These are phyloP conservation scores for Gossypium davidsonii DNA, from an alignment of 441 rosid genomes.

Conservation along the genomic window DNA sequence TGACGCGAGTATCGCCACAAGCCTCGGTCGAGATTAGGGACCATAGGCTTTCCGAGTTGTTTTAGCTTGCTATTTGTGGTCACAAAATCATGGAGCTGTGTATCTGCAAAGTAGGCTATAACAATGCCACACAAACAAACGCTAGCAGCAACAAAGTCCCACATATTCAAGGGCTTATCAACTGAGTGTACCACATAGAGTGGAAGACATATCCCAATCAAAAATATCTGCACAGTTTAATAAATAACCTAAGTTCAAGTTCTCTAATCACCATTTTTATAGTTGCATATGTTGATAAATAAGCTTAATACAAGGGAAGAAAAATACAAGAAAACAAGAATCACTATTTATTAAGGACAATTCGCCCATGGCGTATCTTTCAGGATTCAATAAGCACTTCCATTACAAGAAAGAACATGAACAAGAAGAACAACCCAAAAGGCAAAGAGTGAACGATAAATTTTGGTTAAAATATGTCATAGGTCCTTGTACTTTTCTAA, in stretches of 20 bases:
- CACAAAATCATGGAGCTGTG: conserved; percentile 72
- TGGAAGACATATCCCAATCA: conserved; percentile 77
- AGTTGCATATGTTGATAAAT: background rate
- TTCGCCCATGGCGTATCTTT: no score
- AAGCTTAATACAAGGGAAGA: no score
- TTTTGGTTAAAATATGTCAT: no score
- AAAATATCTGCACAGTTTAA: conserved; percentile 54
- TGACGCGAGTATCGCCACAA: conserved; percentile 82
- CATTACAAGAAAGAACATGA: no score
- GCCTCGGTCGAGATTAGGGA: conserved; percentile 63
- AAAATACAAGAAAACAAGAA: no score
- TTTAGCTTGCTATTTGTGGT: conserved; percentile 53
- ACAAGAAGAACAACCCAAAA: no score
- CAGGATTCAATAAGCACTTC: no score
- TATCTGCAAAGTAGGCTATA: conserved; percentile 77
- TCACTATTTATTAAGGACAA: no score
- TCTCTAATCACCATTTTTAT: background rate
- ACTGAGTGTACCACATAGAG: conserved; percentile 52
- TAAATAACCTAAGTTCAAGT: background rate
- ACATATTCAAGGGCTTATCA: conserved; percentile 53
- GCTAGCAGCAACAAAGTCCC: conserved; percentile 57
- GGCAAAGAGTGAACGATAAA: no score
- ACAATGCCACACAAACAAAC: conserved; percentile 58
- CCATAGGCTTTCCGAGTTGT: conserved; percentile 60
- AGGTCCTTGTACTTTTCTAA: no score